Evolutionary conservation across 73 alveolate species (phyloP).

Genomic region (Paramecium tetraurelia): DNA sequence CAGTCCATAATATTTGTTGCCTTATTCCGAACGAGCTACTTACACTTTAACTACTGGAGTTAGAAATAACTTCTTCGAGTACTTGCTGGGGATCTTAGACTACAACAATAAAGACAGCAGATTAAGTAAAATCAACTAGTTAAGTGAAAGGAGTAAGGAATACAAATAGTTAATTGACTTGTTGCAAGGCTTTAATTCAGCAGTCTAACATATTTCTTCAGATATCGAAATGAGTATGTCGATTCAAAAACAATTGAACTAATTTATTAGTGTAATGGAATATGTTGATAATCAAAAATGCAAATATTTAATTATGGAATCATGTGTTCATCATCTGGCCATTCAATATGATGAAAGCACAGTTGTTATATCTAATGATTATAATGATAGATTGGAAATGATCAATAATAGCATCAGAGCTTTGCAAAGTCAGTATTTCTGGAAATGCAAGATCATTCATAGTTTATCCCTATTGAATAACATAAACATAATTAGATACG

Average conservation of each 20-base stretch:
- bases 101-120: background rate
- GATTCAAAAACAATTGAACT: conserved; percentile 4
- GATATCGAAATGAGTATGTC: background rate
- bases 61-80: background rate
- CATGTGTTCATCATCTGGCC: conserved; percentile 51
- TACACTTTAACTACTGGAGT: conserved; percentile 32
- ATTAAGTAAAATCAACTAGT: conserved; percentile 6
- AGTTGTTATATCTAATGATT: background rate
- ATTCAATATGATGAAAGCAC: conserved; percentile 39
- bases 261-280: conserved; percentile 24
- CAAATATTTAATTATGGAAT: conserved; percentile 14
- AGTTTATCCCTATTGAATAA: conserved; percentile 1
- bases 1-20: background rate
- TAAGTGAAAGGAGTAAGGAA: background rate
- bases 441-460: conserved; percentile 41
- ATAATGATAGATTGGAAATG: conserved; percentile 2
- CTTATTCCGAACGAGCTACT: background rate
- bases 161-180: conserved; percentile 9
- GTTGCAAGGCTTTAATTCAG: conserved; percentile 34
- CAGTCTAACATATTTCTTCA: conserved; percentile 1
- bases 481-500: background rate
- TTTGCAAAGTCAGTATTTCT: background rate
- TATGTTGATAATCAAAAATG: conserved; percentile 29
- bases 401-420: background rate
- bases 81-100: background rate